Percentiles rank a stretch among this genome's conserved stretches.
These are phyloP conservation scores for Kazachstania africana DNA, from an alignment of 805 yeast genomes.

Conservation along the genomic window DNA sequence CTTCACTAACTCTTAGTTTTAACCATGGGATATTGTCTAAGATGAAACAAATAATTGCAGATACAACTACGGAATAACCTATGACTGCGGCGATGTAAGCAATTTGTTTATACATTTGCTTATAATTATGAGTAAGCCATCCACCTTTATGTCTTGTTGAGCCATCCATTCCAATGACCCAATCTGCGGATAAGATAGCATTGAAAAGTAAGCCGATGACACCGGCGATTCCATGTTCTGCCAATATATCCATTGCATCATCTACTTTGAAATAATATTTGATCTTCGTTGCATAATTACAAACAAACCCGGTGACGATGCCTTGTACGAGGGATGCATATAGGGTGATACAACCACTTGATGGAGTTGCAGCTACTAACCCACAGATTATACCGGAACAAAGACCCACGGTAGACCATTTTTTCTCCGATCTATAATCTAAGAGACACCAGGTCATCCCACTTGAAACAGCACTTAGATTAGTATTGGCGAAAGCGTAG, in stretches of 20 bases:
- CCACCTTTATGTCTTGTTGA: conserved; percentile 80
- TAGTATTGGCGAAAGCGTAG: conserved; percentile 86
- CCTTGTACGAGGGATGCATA: conserved; percentile 90
- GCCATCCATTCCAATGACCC: conserved; percentile 87
- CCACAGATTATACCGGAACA: conserved; percentile 96
- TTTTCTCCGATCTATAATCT: conserved; percentile 78
- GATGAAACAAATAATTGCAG: conserved; percentile 63
- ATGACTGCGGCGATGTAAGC: conserved; percentile 67
- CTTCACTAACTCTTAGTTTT: conserved; percentile 66
- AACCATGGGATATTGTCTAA: conserved; percentile 74
- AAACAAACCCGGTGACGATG: conserved; percentile 62
- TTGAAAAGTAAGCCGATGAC: conserved; percentile 81
- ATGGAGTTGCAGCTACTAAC: conserved; percentile 92
- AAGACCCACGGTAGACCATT: conserved; percentile 89
- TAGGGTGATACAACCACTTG: conserved; percentile 80
- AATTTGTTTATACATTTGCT: conserved; percentile 81
- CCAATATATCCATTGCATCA: conserved; percentile 87
- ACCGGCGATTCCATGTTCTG: conserved; percentile 99
- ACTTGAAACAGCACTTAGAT: conserved; percentile 79
- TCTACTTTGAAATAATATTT: conserved; percentile 75
- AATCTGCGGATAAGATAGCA: conserved; percentile 75
- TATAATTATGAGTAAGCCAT: conserved; percentile 83
- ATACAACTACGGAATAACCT: conserved; percentile 67
- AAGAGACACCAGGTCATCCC: conserved; percentile 86
- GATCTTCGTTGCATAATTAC: conserved; percentile 83